A percentile compares a stretch with the other conserved stretches of the same genome.
These are phyloP conservation scores for Chalciporus sp. DNA, from an alignment of 1,284 basidiomycete species.

Conservation along the genomic window DNA sequence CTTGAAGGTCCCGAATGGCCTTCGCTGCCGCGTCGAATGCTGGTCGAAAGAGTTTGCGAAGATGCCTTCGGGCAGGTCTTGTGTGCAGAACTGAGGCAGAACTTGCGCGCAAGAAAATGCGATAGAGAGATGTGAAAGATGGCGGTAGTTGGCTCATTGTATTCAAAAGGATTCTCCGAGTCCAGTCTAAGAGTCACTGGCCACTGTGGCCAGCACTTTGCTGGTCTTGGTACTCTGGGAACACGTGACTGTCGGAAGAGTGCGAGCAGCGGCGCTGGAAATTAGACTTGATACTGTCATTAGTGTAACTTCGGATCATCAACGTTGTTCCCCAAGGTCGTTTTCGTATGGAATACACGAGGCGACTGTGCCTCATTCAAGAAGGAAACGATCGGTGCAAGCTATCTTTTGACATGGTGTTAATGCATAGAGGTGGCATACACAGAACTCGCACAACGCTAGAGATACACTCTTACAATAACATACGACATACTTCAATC, in stretches of 20 bases:
- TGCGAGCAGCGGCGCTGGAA: background rate
- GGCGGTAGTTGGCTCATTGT: slow-evolving; percentile 41
- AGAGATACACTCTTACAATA: slow-evolving; percentile 3
- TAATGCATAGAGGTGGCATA: background rate
- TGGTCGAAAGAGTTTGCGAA: slow-evolving; percentile 57
- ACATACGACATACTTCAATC: too few relatives aligned
- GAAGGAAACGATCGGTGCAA: slow-evolving; percentile 1
- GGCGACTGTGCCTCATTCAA: background rate
- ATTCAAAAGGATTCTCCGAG: background rate
- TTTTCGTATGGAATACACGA: too few relatives aligned
- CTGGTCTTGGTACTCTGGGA: background rate
- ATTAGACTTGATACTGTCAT: background rate
- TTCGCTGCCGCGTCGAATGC: slow-evolving; percentile 55
- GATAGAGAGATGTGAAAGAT: slow-evolving; percentile 61
- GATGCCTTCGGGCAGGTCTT: slow-evolving; percentile 40
- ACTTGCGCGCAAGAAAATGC: slow-evolving; percentile 59
- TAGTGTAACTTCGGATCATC: too few relatives aligned
- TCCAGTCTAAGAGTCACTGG: too few relatives aligned
- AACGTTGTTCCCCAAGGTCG: too few relatives aligned
- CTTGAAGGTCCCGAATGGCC: slow-evolving; percentile 43
- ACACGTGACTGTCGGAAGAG: background rate
- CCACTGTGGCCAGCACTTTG: too few relatives aligned
- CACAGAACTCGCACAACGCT: background rate
- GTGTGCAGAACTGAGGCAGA: slow-evolving; percentile 68
- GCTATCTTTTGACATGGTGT: background rate